Base-by-base conservation (phyloP, 176 grass and related monocot genomes). In the Cymbopogon citratus region DNA sequence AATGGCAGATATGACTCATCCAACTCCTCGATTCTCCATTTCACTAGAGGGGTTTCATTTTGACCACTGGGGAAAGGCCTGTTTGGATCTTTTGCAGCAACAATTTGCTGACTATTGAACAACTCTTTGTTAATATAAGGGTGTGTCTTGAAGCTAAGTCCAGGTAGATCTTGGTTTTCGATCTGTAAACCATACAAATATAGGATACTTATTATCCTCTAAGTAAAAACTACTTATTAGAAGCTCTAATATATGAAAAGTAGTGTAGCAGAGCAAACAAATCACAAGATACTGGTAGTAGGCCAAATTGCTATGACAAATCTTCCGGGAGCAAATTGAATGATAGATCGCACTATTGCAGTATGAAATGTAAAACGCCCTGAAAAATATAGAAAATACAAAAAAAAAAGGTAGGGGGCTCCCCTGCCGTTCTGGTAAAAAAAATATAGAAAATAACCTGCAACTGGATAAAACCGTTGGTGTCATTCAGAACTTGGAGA, bases 71-170 rank as follows among this genome's bases (percentile, higher is more conserved):
- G 89, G 68, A 97, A 94, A 81, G 94, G 94, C 51, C 94, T 87
- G 73, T 88, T 90, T 57, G 89, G 87, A 89, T 97, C 91, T 88
- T 91, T 97, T 65, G 87, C 69, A 27, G 89, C 91, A 29, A 97
- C 82, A 89, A 90, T 75, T 77, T 94, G 81, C 71, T 91, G 87
- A 56, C 54, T 82, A 38, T 91, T 93, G 71, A 97, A 97, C 62
- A 97, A 83, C 57, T 97, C 87, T 85, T 90, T 97, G 79, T 86
- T 89, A 79, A 94, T 91, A 61, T 94, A 88, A 36, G 91, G 91
- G 81, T 97, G 94, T 23, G 87, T 97, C 76, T 91, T 97, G 87
- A 97, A 94, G 87, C 66, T 97, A 83, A 94, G 83, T 71, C 89
- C 91, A 74, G 89, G 82, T 59, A 91, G n/a, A 81, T 97, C 85